Conservation (phyloP, 1,284 basidiomycete genomes). For the Garcileccinum viscosum region DNA sequence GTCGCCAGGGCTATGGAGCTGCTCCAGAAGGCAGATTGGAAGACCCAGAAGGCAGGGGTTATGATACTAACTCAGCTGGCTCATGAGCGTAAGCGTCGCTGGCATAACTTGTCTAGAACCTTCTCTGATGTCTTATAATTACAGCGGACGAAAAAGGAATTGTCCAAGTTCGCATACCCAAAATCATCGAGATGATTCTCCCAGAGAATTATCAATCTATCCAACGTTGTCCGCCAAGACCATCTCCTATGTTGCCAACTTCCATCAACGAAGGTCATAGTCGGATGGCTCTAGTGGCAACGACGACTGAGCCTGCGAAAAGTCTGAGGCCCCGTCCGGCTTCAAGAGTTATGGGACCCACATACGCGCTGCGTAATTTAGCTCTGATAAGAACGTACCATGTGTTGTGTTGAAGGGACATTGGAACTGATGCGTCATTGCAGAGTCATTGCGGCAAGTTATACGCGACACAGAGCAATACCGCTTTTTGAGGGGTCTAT, state of each 20-base stretch:
- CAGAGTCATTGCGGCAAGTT: slow-evolving; percentile 18
- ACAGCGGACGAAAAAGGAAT: slow-evolving; percentile 21
- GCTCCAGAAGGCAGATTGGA: slow-evolving; percentile 18
- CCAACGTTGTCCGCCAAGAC: not conserved
- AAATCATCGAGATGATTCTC: slow-evolving; percentile 29
- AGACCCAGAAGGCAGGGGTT: slow-evolving; percentile 28
- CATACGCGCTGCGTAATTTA: slow-evolving; percentile 28
- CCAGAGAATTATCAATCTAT: slow-evolving; percentile 14
- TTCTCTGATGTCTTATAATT: not conserved
- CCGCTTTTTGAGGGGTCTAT: slow-evolving; percentile 24
- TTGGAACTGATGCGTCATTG: slow-evolving; percentile 8
- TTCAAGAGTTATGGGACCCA: slow-evolving; percentile 31
- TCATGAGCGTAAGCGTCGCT: slow-evolving; percentile 21
- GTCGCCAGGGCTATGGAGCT: slow-evolving; percentile 15
- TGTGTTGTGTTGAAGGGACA: fast-evolving
- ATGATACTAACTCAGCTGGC: slow-evolving; percentile 27
- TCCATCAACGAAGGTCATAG: not conserved
- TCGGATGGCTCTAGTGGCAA: not conserved
- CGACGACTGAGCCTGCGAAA: not conserved
- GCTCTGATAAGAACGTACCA: slow-evolving; percentile 16
- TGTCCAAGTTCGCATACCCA: slow-evolving; percentile 13
- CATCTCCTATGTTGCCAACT: not conserved
- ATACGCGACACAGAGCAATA: slow-evolving; percentile 14
- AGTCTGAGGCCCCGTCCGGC: slow-evolving; percentile 3
- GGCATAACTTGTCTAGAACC: not conserved